phyloP scores from a whole-genome alignment of 495 filamentous ascomycete species.

The Aspergillus steynii region DNA sequence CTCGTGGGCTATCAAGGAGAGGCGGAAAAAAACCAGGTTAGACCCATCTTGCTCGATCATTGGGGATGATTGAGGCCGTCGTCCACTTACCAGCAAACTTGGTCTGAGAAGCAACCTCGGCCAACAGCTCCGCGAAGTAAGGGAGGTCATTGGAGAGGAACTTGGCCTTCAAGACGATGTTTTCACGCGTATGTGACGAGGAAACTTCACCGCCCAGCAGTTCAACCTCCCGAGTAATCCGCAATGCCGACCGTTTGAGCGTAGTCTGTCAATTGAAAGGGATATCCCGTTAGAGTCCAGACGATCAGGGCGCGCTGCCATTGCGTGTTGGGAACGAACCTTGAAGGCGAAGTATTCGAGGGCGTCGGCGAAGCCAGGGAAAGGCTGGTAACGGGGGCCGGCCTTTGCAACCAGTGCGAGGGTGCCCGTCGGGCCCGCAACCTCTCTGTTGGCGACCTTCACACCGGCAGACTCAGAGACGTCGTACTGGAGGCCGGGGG shows the following conservation, averaged over 20 bases:
- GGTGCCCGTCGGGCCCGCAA: slow-evolving; percentile 81
- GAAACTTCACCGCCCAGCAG: slow-evolving; percentile 85
- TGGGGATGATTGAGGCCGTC: neutral
- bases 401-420: slow-evolving; percentile 90
- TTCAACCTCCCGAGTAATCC: slow-evolving; percentile 92
- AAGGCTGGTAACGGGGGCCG: slow-evolving; percentile 85
- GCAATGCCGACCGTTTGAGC: slow-evolving; percentile 76
- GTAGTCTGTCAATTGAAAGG: slow-evolving; percentile 64
- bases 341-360: slow-evolving; percentile 95
- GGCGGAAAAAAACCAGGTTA: slow-evolving; percentile 6
- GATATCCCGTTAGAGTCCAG: slow-evolving; percentile 11
- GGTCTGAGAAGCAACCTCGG: slow-evolving; percentile 83
- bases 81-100: slow-evolving; percentile 72
- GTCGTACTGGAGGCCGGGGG: slow-evolving; percentile 83
- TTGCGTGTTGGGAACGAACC: slow-evolving; percentile 56
- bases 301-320: slow-evolving; percentile 10
- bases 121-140: slow-evolving; percentile 95
- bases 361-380: slow-evolving; percentile 85
- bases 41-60: neutral
- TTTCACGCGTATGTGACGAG: slow-evolving; percentile 87
- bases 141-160: slow-evolving; percentile 94
- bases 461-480: slow-evolving; percentile 80
- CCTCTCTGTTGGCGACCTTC: slow-evolving; percentile 87
- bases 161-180: slow-evolving; percentile 85
- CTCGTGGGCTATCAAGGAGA: slow-evolving; percentile 68